Base-by-base conservation (phyloP, 2,329 filamentous ascomycete species). In the Fusarium sp. region DNA sequence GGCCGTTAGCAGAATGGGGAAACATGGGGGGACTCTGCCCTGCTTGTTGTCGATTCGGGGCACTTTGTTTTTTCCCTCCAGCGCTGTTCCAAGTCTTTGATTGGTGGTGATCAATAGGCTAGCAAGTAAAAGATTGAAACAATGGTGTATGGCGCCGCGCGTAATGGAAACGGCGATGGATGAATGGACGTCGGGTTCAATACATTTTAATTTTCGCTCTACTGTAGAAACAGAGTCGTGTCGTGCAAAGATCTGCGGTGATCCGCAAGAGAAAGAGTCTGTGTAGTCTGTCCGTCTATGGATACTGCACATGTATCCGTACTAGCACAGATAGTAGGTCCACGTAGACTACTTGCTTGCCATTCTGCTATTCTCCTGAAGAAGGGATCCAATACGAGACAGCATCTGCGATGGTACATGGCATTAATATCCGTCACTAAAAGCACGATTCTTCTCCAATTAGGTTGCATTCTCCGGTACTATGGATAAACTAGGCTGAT, bases 391-490 rank as follows among this genome's bases (percentile, higher is more conserved):
- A n/a, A 69, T 53, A 63, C 45, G 64, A 56, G 19, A 37, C 34
- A 50, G 44, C 31, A 67, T 45, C 50, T 58, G 52, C 18, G 44
- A 48, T 55, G 45, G 51, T 46, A 61, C 52, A 67, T 42, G 25
- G 58, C 34, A 25, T 49, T 71, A 57, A 30, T 21, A 30, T 54
- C 52, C 46, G 41, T 51, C 31, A 54, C 23, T 41, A 55, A 48
- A 19, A 41, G 46, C 41, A 39, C 25, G 25, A 4, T 34, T 48
- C 12, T 34, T 44, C 41, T 64, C 71, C 57, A 63, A 71, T 73
- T 74, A 64, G 69, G 57, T 54, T 62, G 41, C 42, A 51, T 68
- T 54, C 63, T 70, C 65, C 67, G 67, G 67, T 67, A 63, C 67
- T 66, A 69, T 63, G 67, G 45, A 56, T 58, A 45, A 52, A 52